phyloP scores from a whole-genome alignment of 2,329 filamentous ascomycete genomes.

The Emergomyces pasteurianus region DNA sequence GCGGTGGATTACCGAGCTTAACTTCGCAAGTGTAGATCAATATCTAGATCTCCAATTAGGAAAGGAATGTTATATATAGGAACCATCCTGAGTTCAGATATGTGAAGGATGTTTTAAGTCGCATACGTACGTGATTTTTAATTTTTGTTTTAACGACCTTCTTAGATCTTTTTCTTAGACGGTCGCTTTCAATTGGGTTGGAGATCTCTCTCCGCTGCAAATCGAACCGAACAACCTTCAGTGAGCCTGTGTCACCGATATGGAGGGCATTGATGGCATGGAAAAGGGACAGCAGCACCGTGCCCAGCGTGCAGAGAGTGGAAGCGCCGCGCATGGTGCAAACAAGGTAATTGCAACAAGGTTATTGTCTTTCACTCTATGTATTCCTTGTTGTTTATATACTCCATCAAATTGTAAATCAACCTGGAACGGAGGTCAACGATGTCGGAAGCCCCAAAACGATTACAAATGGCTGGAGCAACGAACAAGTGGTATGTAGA shows the following conservation, averaged over 20 bases:
- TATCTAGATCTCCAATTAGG: no score
- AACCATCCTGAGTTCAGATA: background rate
- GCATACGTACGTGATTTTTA: conserved; percentile 40
- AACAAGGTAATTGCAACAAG: no score
- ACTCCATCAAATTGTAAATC: no score
- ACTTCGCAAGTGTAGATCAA: conserved; percentile 37
- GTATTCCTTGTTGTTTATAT: no score
- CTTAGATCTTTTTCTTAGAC: conserved; percentile 30
- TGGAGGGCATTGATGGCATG: conserved; percentile 13
- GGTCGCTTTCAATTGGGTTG: conserved; percentile 38
- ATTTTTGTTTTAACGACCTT: conserved; percentile 37
- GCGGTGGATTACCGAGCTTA: no score
- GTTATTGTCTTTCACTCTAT: background rate
- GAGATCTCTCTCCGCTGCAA: conserved; percentile 38
- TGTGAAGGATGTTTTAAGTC: background rate
- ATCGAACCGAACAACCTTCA: conserved; percentile 38
- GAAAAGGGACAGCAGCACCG: background rate
- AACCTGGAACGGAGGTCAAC: no score
- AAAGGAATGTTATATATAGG: no score
- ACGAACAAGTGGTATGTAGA: no score
- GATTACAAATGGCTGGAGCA: no score
- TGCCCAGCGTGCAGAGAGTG: conserved; percentile 6
- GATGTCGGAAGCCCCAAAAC: no score
- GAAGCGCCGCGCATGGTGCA: conserved; percentile 3
- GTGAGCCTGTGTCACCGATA: conserved; percentile 24